Percentiles rank a stretch among this genome's conserved stretches.
Evolutionary conservation across 225 moss, liverwort and hornwort species (phyloP).

Genomic region (Thuidium tamariscinum): DNA sequence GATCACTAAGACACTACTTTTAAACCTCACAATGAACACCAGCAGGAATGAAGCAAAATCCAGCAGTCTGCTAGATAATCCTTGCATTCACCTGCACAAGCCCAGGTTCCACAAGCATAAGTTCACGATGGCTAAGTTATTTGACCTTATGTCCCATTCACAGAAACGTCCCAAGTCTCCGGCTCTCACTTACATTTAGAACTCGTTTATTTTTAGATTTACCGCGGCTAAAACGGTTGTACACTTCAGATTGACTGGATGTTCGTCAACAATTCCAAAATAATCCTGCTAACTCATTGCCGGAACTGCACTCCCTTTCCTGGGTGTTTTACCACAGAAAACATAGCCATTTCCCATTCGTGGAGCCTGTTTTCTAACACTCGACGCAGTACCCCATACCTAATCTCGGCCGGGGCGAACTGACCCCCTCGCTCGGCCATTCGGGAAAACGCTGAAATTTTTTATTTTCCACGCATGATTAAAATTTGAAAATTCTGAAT

Average conservation of each 20-base stretch:
- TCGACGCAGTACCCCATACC: background rate
- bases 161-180: background rate
- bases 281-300: background rate
- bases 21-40: background rate
- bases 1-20: background rate
- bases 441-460: too few relatives aligned
- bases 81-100: constrained; percentile 4
- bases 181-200: background rate
- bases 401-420: too few relatives aligned
- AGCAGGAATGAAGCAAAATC: background rate
- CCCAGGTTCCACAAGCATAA: background rate
- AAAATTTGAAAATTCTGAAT: too few relatives aligned
- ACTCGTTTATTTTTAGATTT: background rate
- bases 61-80: background rate
- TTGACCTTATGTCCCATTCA: background rate
- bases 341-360: background rate
- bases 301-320: background rate
- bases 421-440: too few relatives aligned
- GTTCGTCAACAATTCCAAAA: background rate
- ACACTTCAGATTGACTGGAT: background rate
- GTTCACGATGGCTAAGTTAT: background rate
- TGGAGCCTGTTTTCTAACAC: background rate
- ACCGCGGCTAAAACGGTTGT: background rate
- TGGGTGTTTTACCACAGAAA: background rate
- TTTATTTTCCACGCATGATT: too few relatives aligned